Evolutionary conservation across 345 rosid genomes (phyloP).

Genomic region (Brassica carinata): DNA sequence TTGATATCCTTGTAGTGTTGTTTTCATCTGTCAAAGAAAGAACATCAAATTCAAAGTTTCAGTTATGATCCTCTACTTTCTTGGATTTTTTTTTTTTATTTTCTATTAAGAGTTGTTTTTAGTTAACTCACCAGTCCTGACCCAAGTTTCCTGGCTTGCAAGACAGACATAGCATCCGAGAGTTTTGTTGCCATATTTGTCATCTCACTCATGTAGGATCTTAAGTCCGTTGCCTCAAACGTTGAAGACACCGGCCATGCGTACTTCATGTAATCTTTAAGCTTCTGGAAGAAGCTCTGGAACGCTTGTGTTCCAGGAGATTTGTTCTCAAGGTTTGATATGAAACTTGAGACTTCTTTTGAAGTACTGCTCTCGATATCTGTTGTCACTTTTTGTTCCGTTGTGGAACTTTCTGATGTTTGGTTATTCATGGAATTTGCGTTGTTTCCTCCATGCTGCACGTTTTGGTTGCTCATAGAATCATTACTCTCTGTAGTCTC

Average conservation of each 20-base stretch:
- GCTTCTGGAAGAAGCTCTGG: conserved; percentile 35
- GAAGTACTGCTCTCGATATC: conserved; percentile 27
- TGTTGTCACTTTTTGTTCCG: not conserved
- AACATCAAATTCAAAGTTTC: not conserved
- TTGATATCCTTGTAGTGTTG: conserved; percentile 38
- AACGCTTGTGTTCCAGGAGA: conserved; percentile 32
- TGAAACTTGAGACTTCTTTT: conserved; percentile 34
- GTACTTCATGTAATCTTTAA: conserved; percentile 34
- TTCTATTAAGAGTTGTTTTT: not conserved
- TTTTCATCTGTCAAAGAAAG: conserved; percentile 26
- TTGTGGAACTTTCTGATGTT: conserved; percentile 17
- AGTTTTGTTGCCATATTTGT: conserved; percentile 30
- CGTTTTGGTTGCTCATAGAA: not conserved
- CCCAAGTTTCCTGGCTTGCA: conserved; percentile 40
- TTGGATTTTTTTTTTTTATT: too few species aligned
- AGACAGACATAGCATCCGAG: conserved; percentile 38
- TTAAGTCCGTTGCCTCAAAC: conserved; percentile 32
- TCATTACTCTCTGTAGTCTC: not conserved
- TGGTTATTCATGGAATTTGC: not conserved
- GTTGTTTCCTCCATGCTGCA: conserved; percentile 2
- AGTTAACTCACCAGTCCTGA: conserved; percentile 30
- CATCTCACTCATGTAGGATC: conserved; percentile 39
- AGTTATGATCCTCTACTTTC: not conserved
- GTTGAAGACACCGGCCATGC: conserved; percentile 25
- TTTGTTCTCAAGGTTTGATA: conserved; percentile 36